A percentile compares a stretch with the other conserved stretches of the same genome.
Conservation (phyloP, 768 basidiomycete species). For the Podaxis sp. region DNA sequence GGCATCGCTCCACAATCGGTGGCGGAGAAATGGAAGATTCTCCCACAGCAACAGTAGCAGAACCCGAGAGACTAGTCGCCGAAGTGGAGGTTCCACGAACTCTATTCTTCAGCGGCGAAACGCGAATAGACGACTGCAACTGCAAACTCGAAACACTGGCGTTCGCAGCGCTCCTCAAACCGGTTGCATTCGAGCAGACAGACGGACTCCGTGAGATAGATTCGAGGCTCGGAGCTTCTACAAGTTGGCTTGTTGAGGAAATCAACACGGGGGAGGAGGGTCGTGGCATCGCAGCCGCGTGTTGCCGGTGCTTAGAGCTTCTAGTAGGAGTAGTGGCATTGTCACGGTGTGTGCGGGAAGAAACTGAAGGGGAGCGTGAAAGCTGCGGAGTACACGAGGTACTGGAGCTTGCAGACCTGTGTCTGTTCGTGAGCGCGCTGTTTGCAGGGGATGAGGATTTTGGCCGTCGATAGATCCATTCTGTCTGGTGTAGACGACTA, state of each 20-base stretch:
- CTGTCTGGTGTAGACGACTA: slow-evolving; percentile 6
- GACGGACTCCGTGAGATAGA: slow-evolving; percentile 11
- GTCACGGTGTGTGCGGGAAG: slow-evolving; percentile 8
- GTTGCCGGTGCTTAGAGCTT: not conserved
- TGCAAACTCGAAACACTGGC: slow-evolving; percentile 14
- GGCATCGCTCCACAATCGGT: not conserved
- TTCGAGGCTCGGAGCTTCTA: slow-evolving; percentile 1
- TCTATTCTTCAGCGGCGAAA: slow-evolving; percentile 11
- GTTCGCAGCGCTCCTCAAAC: slow-evolving; percentile 6
- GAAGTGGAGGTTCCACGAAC: not conserved
- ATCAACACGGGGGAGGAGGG: slow-evolving; percentile 13
- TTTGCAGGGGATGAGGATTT: slow-evolving; percentile 10
- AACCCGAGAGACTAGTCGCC: not conserved
- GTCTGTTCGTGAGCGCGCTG: slow-evolving; percentile 1
- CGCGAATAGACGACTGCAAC: slow-evolving; percentile 7
- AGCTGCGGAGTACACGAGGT: slow-evolving; percentile 13
- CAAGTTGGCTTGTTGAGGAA: slow-evolving; percentile 15
- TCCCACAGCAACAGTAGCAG: not conserved
- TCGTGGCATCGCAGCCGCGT: slow-evolving; percentile 5
- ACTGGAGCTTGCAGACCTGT: slow-evolving; percentile 11
- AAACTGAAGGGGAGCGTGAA: slow-evolving; percentile 15
- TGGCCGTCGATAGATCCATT: slow-evolving; percentile 14
- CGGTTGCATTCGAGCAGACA: slow-evolving; percentile 5
- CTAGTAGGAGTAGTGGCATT: not conserved
- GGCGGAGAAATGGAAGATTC: not conserved